Percentiles rank a stretch among this genome's conserved stretches.
Conservation (phyloP, 306 rosid genomes). For the Rosa rugosa region DNA sequence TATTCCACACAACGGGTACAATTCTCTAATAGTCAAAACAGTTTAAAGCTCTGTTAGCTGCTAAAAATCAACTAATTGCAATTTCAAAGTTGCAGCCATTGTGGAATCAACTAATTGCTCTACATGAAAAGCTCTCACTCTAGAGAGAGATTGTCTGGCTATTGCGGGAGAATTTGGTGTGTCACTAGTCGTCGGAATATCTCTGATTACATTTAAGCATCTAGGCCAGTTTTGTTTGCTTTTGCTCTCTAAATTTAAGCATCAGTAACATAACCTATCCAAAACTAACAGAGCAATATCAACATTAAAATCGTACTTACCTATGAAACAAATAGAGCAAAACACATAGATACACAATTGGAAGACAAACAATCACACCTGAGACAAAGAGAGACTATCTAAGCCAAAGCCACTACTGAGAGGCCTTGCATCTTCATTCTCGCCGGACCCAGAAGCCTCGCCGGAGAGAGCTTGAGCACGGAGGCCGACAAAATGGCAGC, state of each 20-base stretch:
- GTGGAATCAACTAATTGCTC: neutral
- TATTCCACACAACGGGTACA: neutral
- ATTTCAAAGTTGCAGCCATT: neutral
- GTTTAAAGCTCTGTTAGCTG: neutral
- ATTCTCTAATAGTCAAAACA: neutral
- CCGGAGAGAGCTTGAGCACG: slow-evolving; percentile 38
- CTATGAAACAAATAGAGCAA: neutral
- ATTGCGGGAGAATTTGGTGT: too few relatives aligned
- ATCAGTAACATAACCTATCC: neutral
- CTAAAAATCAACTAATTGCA: too few relatives aligned
- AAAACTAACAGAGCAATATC: neutral
- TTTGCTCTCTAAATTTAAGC: neutral
- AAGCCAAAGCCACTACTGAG: slow-evolving; percentile 34
- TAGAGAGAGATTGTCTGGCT: too few relatives aligned
- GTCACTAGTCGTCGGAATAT: too few relatives aligned
- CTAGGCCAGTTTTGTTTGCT: neutral
- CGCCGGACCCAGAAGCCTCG: slow-evolving; percentile 40
- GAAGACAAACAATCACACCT: slow-evolving; percentile 28
- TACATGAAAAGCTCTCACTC: too few relatives aligned
- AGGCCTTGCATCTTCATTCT: slow-evolving; percentile 42
- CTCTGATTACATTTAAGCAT: neutral
- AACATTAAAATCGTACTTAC: neutral
- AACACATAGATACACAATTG: neutral
- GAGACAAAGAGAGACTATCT: slow-evolving; percentile 32
- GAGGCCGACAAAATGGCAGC: slow-evolving; percentile 16